Conservation (phyloP, 805 yeast species). For the Zygoascus bituminiphila region DNA sequence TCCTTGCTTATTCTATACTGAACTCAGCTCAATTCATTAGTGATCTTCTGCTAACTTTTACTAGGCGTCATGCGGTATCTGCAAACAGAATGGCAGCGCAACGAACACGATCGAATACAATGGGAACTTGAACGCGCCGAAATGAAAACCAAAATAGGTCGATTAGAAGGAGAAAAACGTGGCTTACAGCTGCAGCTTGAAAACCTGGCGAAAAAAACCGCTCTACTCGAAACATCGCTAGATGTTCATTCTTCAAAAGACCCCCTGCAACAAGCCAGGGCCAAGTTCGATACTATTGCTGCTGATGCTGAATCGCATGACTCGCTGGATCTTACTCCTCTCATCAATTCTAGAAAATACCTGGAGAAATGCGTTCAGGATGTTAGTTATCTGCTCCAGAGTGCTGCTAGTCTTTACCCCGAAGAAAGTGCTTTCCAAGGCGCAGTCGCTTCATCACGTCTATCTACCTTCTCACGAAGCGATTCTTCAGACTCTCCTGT, state of each 20-base stretch:
- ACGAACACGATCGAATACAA: conserved; percentile 50
- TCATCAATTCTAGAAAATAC: conserved; percentile 24
- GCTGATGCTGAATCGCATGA: neutral
- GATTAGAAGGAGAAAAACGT: conserved; percentile 46
- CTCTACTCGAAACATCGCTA: conserved; percentile 25
- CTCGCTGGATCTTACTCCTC: conserved; percentile 18
- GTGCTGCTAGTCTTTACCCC: conserved; percentile 16
- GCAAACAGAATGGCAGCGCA: conserved; percentile 54
- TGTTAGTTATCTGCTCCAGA: conserved; percentile 27
- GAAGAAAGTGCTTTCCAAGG: conserved; percentile 5
- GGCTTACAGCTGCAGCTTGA: conserved; percentile 26
- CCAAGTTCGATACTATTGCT: neutral
- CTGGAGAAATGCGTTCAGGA: conserved; percentile 30
- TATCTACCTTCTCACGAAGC: neutral
- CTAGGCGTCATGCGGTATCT: conserved; percentile 56
- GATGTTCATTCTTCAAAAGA: neutral
- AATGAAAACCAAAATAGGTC: conserved; percentile 44
- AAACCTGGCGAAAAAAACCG: conserved; percentile 21
- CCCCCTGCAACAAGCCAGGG: neutral
- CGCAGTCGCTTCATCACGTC: neutral
- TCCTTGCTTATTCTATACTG: neutral
- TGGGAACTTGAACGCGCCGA: conserved; percentile 57
- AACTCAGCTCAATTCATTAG: neutral
- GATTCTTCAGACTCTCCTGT: neutral
- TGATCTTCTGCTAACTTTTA: neutral